A percentile compares a stretch with the other conserved stretches of the same genome.
phyloP scores from a whole-genome alignment of 2,329 filamentous ascomycete species.

The Cladosporium sphaerospermum region DNA sequence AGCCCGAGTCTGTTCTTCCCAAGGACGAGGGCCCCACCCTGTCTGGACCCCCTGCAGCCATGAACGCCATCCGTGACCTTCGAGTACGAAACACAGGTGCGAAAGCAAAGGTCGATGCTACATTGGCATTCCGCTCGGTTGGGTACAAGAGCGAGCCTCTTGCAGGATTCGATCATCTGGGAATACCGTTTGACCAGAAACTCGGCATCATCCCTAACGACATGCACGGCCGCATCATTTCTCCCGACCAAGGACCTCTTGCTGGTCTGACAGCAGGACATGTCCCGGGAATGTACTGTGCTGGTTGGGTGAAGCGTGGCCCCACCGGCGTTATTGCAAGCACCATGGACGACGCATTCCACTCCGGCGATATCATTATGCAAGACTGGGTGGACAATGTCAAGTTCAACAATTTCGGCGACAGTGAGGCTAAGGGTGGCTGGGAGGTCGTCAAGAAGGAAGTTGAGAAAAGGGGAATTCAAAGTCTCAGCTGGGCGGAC shows the following conservation, averaged over 20 bases:
- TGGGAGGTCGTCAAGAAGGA: conserved; percentile 72
- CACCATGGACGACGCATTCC: conserved; percentile 92
- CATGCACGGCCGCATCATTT: conserved; percentile 64
- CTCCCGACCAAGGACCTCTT: conserved; percentile 34
- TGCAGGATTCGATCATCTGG: conserved; percentile 64
- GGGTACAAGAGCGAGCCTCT: conserved; percentile 82
- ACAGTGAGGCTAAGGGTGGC: conserved; percentile 47
- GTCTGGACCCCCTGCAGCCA: conserved; percentile 9
- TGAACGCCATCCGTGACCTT: conserved; percentile 26
- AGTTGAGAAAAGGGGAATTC: conserved; percentile 49
- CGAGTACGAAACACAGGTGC: conserved; percentile 26
- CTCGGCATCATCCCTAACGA: conserved; percentile 80
- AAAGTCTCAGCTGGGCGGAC: conserved; percentile 71
- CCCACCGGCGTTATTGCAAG: conserved; percentile 93
- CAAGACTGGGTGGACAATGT: conserved; percentile 60
- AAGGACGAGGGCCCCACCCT: conserved; percentile 4
- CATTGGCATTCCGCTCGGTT: conserved; percentile 83
- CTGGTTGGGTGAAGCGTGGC: conserved; percentile 93
- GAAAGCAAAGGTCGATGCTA: conserved; percentile 49
- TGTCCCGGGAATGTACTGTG: conserved; percentile 76
- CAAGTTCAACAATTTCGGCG: conserved; percentile 37
- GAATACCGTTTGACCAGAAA: conserved; percentile 68
- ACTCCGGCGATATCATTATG: conserved; percentile 75
- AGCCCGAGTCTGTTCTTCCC: conserved; percentile 5
- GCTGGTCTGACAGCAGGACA: conserved; percentile 40